These are phyloP conservation scores for Auricularia heimuer DNA, from an alignment of 768 basidiomycete species.

Conservation along the genomic window DNA sequence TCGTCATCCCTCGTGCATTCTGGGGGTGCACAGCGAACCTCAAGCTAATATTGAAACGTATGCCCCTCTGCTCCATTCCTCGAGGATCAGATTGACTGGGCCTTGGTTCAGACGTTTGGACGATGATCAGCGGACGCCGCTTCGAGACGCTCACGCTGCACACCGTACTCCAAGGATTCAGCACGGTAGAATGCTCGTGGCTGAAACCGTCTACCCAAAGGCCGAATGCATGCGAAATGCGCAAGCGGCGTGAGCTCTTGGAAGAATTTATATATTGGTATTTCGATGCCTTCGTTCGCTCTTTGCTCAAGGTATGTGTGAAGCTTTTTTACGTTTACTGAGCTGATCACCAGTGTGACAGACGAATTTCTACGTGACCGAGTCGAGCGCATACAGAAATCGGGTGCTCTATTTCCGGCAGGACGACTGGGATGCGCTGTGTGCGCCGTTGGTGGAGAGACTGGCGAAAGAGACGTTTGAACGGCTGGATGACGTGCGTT, in stretches of 20 bases:
- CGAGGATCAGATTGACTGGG: background rate
- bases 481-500: constrained; percentile 55
- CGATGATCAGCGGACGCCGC: constrained; percentile 67
- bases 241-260: constrained; percentile 70
- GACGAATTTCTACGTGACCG: constrained; percentile 92
- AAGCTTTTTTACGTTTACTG: background rate
- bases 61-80: constrained; percentile 13
- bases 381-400: constrained; percentile 77
- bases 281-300: constrained; percentile 74
- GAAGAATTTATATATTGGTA: constrained; percentile 94
- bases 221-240: constrained; percentile 52
- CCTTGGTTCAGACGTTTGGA: constrained; percentile 47
- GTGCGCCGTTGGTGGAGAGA: constrained; percentile 69
- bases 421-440: constrained; percentile 84
- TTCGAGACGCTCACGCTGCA: constrained; percentile 77
- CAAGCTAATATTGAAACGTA: constrained; percentile 46
- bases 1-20: constrained; percentile 61
- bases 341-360: constrained; percentile 22
- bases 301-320: constrained; percentile 59
- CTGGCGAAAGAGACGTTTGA: constrained; percentile 63
- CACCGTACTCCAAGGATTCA: constrained; percentile 63
- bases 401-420: constrained; percentile 86
- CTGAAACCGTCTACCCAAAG: constrained; percentile 26
- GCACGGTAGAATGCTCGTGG: constrained; percentile 72
- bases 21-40: constrained; percentile 73